Evolutionary conservation across 2,329 filamentous ascomycete species (phyloP).

Genomic region (Colletotrichum sublineola): DNA sequence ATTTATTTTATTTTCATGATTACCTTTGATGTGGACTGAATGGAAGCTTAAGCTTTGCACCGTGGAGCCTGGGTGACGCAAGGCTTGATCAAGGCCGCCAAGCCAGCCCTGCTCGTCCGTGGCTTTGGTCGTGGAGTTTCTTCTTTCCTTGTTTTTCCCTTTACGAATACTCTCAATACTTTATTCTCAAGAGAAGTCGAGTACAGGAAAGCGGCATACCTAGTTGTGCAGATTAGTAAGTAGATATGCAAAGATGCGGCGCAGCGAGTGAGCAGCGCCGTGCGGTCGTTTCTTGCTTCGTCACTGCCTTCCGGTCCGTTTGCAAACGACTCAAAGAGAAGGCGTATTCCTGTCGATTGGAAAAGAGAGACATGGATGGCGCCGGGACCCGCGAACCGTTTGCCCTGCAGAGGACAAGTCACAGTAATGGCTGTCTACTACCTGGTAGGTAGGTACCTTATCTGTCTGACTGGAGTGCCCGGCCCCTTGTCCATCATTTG

Average conservation of each 20-base stretch:
- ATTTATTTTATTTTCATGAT: background rate
- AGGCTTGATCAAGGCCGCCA: background rate
- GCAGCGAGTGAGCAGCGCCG: slow-evolving; percentile 13
- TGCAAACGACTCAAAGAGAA: slow-evolving; percentile 20
- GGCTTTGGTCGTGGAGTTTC: background rate
- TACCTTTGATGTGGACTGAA: slow-evolving; percentile 8
- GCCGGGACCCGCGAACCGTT: slow-evolving; percentile 4
- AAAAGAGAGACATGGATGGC: slow-evolving; percentile 5
- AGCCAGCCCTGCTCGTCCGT: background rate
- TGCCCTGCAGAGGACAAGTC: background rate
- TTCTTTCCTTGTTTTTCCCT: background rate
- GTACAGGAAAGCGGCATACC: background rate
- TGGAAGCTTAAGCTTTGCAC: background rate
- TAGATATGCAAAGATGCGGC: slow-evolving; percentile 18
- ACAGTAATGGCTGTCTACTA: background rate
- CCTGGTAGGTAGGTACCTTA: too few relatives aligned
- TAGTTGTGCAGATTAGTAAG: background rate
- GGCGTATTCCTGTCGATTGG: slow-evolving; percentile 21
- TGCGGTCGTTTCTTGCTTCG: slow-evolving; percentile 1
- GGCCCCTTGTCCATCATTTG: background rate
- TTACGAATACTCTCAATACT: background rate
- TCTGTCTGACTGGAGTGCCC: background rate
- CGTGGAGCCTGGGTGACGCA: background rate
- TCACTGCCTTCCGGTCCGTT: slow-evolving; percentile 27
- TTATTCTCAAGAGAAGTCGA: background rate